Evolutionary conservation across 2,329 filamentous ascomycete species (phyloP), one percentile per base, ranked within the genome.

Genomic region (Didymella lethalis): DNA sequence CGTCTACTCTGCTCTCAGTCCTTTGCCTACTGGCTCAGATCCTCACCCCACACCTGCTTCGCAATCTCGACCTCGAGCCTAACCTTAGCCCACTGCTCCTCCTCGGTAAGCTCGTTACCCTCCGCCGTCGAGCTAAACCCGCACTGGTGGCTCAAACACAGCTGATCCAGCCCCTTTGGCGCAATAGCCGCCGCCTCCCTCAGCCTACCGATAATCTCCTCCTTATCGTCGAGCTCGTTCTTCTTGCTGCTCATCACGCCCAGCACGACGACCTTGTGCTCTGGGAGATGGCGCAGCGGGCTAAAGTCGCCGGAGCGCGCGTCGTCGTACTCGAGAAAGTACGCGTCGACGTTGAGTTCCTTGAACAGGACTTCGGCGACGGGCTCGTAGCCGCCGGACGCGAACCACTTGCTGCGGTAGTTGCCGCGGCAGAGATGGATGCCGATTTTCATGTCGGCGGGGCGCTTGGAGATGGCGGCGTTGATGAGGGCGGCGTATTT

Each of bases 241-340:
- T 84, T 86, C 79, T 86, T 86, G 70, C 78, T 82, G 57, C 76
- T 80, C 83, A 85, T 83, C 44, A 85, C 78, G 31, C 84, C 84
- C 31, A 86, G 75, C 10, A 86, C 83, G 14, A 86, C 84, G 32
- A 82, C 77, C 76, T 86, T 86, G 74, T 82, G 66, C 53, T 78
- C 79, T 3, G 84, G 84, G 48, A 86, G 74, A 70, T 82, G 80
- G n/a, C 83, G 75, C 56, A 86, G 77, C 1, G 84, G 84, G 34
- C 75, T 77, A 73, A 86, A 86, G 70, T 85, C 84, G 14, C 84
- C 84, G 0, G 79, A 82, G 2, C 84, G 79, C 31, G 83, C 83
- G 61, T 85, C 84, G 69, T 86, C 84, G 70, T 84, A 86, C 72
- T 86, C 84, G 65, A 86, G 80, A 75, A 86, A 86, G 74, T 86